Evolutionary conservation across 2,329 filamentous ascomycete genomes (phyloP).

Genomic region (Ophiocordyceps camponoti-saundersi): DNA sequence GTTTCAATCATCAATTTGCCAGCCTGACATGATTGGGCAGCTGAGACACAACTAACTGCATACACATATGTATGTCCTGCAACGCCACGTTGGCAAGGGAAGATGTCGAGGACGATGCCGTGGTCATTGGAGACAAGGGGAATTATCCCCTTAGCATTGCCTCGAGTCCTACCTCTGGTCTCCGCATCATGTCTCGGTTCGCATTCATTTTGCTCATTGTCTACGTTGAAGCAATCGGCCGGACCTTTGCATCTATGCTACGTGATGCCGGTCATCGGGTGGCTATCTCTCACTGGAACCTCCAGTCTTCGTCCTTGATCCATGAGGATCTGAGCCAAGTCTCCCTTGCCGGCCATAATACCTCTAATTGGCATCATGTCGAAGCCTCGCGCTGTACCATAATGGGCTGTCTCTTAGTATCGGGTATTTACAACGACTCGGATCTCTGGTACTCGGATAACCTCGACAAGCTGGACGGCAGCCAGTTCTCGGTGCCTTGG

Average conservation of each 20-base stretch:
- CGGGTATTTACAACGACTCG: conserved; percentile 31
- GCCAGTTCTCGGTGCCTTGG: conserved; percentile 37
- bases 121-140: not conserved
- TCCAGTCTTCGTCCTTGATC: conserved; percentile 25
- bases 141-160: not conserved
- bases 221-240: not conserved
- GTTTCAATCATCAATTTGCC: not conserved
- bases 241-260: conserved; percentile 6
- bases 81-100: not conserved
- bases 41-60: too few species aligned
- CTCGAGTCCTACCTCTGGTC: too few species aligned
- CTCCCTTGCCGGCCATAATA: conserved; percentile 25
- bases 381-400: conserved; percentile 30
- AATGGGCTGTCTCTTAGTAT: conserved; percentile 38
- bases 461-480: conserved; percentile 21
- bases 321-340: conserved; percentile 17
- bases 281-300: conserved; percentile 27
- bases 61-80: too few species aligned
- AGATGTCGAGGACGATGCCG: not conserved
- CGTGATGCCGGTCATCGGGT: conserved; percentile 9
- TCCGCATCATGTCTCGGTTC: conserved; percentile 2
- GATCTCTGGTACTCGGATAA: conserved; percentile 39
- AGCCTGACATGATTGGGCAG: not conserved
- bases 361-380: conserved; percentile 32
- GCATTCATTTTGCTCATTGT: conserved; percentile 2